Conservation (phyloP, 768 basidiomycete genomes). For the Hypholoma sublateritium region DNA sequence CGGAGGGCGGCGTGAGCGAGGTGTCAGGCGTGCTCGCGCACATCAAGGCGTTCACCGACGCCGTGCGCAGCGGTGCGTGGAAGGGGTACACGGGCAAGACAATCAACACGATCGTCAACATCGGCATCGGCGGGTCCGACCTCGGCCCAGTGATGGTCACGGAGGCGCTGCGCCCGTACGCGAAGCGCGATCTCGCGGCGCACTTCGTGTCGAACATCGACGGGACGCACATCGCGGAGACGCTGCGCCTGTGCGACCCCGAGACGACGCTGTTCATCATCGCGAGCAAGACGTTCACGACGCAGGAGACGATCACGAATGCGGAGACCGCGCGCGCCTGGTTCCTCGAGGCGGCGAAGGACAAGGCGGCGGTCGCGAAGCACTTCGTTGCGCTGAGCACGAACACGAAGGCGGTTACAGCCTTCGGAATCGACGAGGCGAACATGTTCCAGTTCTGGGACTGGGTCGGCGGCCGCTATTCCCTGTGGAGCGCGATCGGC, state of each 20-base stretch:
- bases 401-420: conserved; percentile 90
- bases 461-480: conserved; percentile 99
- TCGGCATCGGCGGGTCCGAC: conserved; percentile 98
- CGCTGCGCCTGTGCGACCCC: conserved; percentile 74
- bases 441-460: conserved; percentile 99
- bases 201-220: conserved; percentile 98
- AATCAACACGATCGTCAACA: conserved; percentile 95
- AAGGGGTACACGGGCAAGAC: conserved; percentile 97
- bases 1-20: conserved; percentile 80
- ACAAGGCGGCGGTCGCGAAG: conserved; percentile 92
- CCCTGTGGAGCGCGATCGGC: conserved; percentile 97
- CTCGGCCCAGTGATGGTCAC: conserved; percentile 99
- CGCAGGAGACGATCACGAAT: conserved; percentile 99
- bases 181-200: conserved; percentile 82
- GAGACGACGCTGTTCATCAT: conserved; percentile 97
- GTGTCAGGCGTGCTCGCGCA: conserved; percentile 83
- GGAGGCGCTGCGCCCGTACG: conserved; percentile 92
- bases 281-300: conserved; percentile 99
- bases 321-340: conserved; percentile 91
- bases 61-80: conserved; percentile 85
- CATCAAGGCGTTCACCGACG: conserved; percentile 87
- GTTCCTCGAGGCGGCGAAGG: conserved; percentile 85
- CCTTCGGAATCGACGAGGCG: conserved; percentile 84
- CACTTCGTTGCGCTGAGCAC: conserved; percentile 99
- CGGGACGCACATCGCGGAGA: conserved; percentile 95